A percentile compares a stretch with the other conserved stretches of the same genome.
Evolutionary conservation across 2,329 filamentous ascomycete genomes (phyloP).

Genomic region (Beauveria medogensis): DNA sequence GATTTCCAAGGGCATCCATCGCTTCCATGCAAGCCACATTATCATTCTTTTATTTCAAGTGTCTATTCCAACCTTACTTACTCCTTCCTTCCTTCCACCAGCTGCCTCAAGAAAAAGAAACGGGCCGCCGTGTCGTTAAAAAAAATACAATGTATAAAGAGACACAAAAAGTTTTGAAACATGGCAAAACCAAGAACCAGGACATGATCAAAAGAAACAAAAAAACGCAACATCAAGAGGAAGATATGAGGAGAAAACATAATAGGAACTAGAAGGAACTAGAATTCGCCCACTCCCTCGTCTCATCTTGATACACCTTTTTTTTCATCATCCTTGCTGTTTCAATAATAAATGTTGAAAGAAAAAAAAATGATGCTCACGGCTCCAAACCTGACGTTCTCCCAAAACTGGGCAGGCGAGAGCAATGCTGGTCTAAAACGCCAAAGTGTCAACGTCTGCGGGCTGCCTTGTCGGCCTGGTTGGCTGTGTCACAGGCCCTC

Average conservation of each 20-base stretch:
- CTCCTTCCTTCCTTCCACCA: neutral
- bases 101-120: neutral
- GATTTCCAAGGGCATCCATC: no score
- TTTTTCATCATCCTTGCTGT: neutral
- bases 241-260: neutral
- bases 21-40: neutral
- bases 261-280: neutral
- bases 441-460: conserved; percentile 1
- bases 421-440: conserved; percentile 4
- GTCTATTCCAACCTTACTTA: conserved; percentile 6
- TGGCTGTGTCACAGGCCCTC: neutral
- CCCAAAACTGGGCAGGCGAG: neutral
- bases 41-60: neutral
- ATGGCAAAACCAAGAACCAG: neutral
- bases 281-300: neutral
- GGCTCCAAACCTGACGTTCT: neutral
- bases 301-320: conserved; percentile 1
- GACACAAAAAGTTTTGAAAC: neutral
- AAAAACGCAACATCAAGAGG: neutral
- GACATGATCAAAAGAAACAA: neutral
- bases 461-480: neutral
- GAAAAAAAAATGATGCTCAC: neutral
- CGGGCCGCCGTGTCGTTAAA: neutral
- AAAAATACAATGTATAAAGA: conserved; percentile 6
- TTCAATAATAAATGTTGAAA: neutral